phyloP scores from a whole-genome alignment of 2,329 filamentous ascomycete genomes.

The Trichoderma koningii region DNA sequence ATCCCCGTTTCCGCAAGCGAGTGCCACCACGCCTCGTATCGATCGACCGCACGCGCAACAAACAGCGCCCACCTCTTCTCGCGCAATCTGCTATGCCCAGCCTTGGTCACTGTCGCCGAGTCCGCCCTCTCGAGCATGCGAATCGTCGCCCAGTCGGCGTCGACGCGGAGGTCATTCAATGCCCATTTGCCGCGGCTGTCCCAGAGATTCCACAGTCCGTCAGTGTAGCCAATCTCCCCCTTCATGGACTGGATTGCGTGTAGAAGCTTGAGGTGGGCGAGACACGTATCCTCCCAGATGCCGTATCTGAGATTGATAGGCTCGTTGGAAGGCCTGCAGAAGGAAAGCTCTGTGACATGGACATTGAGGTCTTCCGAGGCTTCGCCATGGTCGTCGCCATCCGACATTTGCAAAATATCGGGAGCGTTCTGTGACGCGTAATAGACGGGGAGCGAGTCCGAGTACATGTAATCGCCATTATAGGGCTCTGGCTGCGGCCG shows the following conservation, averaged over 20 bases:
- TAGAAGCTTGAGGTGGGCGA: constrained; percentile 74
- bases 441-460: not conserved
- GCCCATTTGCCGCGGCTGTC: constrained; percentile 46
- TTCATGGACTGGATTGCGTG: constrained; percentile 67
- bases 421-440: not conserved
- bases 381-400: not conserved
- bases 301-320: not conserved
- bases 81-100: constrained; percentile 53
- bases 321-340: not conserved
- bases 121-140: constrained; percentile 32
- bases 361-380: not conserved
- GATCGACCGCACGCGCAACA: constrained; percentile 65
- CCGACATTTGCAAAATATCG: not conserved
- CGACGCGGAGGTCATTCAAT: constrained; percentile 8
- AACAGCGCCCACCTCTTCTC: constrained; percentile 77
- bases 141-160: constrained; percentile 21
- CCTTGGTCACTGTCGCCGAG: constrained; percentile 37
- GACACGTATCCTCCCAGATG: constrained; percentile 54
- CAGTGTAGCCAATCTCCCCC: constrained; percentile 64
- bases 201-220: constrained; percentile 67
- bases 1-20: constrained; percentile 35
- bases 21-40: constrained; percentile 69
- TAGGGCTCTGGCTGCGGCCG: not conserved
- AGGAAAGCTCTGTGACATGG: not conserved
- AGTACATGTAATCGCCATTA: not conserved